Evolutionary conservation across 305 asterid genomes (phyloP), one percentile per base, ranked within the genome.

Genomic region (Lippia alba): DNA sequence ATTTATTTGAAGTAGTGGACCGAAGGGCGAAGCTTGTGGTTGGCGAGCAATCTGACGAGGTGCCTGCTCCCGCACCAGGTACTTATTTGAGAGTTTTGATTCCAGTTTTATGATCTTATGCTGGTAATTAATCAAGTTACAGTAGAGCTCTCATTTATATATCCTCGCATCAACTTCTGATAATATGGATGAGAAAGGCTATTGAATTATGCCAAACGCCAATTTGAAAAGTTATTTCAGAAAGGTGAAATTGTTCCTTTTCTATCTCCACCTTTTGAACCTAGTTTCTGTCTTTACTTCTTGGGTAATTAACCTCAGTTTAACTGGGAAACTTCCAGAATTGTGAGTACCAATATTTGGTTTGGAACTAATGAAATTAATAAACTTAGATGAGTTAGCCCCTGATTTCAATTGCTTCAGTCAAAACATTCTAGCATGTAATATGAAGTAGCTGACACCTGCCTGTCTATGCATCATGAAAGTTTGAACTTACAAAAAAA

Each of bases 1-100:
- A 90, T 87, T 81, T 95, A 78, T 90, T 95, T 80, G 99, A 95
- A 71, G 99, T 90, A 61, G 99, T 95, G 67, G 99, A 95, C 66
- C 85, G 97, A 40, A 86, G 87, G 85, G 99, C 97, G 32, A 95
- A 95, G 91, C 91, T 87, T 82, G 99, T 76, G 50, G 99, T 79
- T 72, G 92, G 96, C 33, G 99, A 94, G 19, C 84, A 84, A 53
- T 72, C 91, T 4, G 98, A 94, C 53, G 98, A 89, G 72, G 88
- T 76, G 70, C 88, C 79, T 67, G 82, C 57, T 78, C 83, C 76
- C 53, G 59, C 79, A 30, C 81, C 90, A 74, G 97, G 97, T 92
- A 79, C 74, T 64, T 18, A 45, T 77, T 68, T 66, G 72, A 19
- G 58, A 51, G 16, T 56, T 62, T 59, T 68, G 44, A 69, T 74